Percentiles rank a stretch among this genome's conserved stretches.
These are phyloP conservation scores for Pholiota adiposa DNA, from an alignment of 1,284 basidiomycete species.

Conservation along the genomic window DNA sequence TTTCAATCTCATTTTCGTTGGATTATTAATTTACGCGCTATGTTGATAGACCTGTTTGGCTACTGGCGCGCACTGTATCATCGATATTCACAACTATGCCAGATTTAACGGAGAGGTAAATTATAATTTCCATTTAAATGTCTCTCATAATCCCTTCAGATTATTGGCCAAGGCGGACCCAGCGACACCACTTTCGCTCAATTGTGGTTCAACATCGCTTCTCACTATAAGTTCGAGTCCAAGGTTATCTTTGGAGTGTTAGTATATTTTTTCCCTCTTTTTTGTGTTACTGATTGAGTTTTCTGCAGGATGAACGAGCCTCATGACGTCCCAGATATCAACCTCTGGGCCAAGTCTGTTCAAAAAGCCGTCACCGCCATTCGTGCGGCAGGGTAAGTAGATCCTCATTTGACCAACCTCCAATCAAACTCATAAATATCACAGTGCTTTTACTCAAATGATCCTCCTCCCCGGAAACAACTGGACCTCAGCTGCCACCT, in stretches of 20 bases:
- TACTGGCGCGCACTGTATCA: slow-evolving; percentile 47
- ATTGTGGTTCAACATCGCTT: slow-evolving; percentile 57
- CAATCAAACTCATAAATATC: neutral
- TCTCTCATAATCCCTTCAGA: slow-evolving; percentile 31
- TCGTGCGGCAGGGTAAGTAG: slow-evolving; percentile 45
- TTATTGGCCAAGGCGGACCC: slow-evolving; percentile 66
- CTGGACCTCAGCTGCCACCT: slow-evolving; percentile 53
- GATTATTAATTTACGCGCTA: neutral
- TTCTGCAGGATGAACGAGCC: slow-evolving; percentile 58
- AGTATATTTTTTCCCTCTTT: slow-evolving; percentile 17
- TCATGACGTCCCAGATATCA: slow-evolving; percentile 50
- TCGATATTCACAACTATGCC: slow-evolving; percentile 66
- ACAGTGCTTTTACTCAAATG: slow-evolving; percentile 50
- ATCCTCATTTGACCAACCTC: neutral
- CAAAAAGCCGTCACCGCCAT: slow-evolving; percentile 61
- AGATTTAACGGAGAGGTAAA: slow-evolving; percentile 48
- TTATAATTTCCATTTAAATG: neutral
- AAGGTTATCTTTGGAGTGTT: slow-evolving; percentile 61
- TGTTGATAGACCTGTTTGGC: slow-evolving; percentile 31
- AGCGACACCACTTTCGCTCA: slow-evolving; percentile 56
- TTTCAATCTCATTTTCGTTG: slow-evolving; percentile 4
- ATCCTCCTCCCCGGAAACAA: slow-evolving; percentile 59
- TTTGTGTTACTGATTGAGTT: neutral
- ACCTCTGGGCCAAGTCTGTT: slow-evolving; percentile 47
- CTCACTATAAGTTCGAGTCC: slow-evolving; percentile 48